Conservation (phyloP, 768 basidiomycete genomes). For the Xanthoconium stramineum region DNA sequence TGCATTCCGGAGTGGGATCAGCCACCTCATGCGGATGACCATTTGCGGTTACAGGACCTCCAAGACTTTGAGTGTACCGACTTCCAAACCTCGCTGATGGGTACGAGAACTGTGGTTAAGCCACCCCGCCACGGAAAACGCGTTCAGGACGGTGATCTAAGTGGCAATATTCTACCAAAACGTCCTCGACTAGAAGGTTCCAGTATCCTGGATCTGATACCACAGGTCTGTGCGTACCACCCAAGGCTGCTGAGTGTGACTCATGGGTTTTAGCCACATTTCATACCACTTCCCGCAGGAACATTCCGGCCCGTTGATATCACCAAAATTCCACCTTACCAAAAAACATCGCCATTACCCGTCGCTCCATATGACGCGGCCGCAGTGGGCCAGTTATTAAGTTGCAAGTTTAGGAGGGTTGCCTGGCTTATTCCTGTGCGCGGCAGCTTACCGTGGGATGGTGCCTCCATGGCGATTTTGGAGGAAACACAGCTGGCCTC, state of each 20-base stretch:
- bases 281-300: constrained; percentile 17
- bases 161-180: constrained; percentile 24
- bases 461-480: constrained; percentile 43
- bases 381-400: constrained; percentile 28
- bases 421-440: constrained; percentile 61
- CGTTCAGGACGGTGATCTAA: background rate
- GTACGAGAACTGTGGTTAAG: background rate
- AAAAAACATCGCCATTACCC: constrained; percentile 34
- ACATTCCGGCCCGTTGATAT: constrained; percentile 16
- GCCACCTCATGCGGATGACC: constrained; percentile 21
- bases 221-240: constrained; percentile 40
- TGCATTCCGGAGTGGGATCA: constrained; percentile 40
- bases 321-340: constrained; percentile 31
- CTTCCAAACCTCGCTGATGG: constrained; percentile 16
- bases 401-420: constrained; percentile 36
- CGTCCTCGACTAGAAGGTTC: constrained; percentile 34
- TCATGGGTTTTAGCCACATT: constrained; percentile 25
- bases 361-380: constrained; percentile 36
- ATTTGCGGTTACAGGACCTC: constrained; percentile 37
- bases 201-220: constrained; percentile 38
- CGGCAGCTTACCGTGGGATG: constrained; percentile 48
- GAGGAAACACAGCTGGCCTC: constrained; percentile 22
- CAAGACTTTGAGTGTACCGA: constrained; percentile 43
- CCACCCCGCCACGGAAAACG: constrained; percentile 9
- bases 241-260: background rate